These are phyloP conservation scores for Russula ochroleuca DNA, from an alignment of 768 basidiomycete genomes.

Conservation along the genomic window DNA sequence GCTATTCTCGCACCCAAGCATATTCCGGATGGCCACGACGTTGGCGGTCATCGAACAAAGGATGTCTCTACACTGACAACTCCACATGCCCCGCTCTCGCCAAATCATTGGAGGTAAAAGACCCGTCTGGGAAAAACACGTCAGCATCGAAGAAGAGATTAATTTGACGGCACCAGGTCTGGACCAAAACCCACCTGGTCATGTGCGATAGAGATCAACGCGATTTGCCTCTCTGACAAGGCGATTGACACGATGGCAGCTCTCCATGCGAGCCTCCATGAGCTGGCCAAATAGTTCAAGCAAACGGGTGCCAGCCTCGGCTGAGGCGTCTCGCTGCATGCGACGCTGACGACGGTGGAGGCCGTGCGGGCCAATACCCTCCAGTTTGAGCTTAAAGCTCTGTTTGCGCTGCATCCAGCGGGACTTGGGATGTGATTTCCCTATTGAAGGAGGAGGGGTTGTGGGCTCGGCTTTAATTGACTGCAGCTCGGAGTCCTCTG, in stretches of 20 bases:
- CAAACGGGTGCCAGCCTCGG: slow-evolving; percentile 48
- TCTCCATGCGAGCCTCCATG: slow-evolving; percentile 72
- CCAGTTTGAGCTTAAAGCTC: slow-evolving; percentile 50
- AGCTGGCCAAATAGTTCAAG: slow-evolving; percentile 67
- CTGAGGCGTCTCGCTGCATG: slow-evolving; percentile 25
- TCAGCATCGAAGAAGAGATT: background rate
- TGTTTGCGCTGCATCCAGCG: slow-evolving; percentile 59
- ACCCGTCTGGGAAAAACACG: slow-evolving; percentile 6
- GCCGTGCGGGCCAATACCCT: slow-evolving; percentile 39
- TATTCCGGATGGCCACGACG: background rate
- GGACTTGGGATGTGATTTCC: slow-evolving; percentile 31
- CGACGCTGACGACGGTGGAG: slow-evolving; percentile 34
- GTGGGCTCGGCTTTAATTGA: slow-evolving; percentile 36
- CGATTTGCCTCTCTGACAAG: slow-evolving; percentile 49
- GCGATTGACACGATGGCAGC: slow-evolving; percentile 60
- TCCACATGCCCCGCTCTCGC: background rate
- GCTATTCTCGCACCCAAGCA: background rate
- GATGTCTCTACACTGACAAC: slow-evolving; percentile 6
- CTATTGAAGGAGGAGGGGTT: slow-evolving; percentile 29
- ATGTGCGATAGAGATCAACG: slow-evolving; percentile 30
- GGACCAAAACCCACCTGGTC: slow-evolving; percentile 17
- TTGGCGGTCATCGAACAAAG: slow-evolving; percentile 19
- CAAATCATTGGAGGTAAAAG: background rate
- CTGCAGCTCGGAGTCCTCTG: slow-evolving; percentile 27
- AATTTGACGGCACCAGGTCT: slow-evolving; percentile 2